phyloP scores from a whole-genome alignment of 805 yeast species.

The Maudiozyma barnettii region DNA sequence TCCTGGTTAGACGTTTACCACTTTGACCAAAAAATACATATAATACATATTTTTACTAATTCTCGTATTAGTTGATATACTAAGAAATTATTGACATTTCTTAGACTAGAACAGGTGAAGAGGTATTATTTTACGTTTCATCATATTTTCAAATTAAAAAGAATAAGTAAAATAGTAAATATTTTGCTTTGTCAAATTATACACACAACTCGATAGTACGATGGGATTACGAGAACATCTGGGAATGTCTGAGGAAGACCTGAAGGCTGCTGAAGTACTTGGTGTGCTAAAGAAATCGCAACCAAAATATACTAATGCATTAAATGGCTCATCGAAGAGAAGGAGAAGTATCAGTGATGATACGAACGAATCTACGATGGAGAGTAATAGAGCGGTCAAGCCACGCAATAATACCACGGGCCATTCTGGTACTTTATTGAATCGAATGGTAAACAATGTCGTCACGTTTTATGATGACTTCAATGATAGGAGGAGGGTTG shows the following conservation, averaged over 20 bases:
- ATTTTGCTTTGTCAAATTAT: too few relatives aligned
- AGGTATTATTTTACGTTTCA: too few relatives aligned
- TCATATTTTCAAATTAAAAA: too few relatives aligned
- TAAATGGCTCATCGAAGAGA: not conserved
- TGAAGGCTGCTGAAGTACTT: constrained; percentile 21
- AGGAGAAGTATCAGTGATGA: not conserved
- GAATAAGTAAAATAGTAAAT: too few relatives aligned
- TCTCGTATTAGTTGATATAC: not conserved
- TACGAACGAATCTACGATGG: not conserved
- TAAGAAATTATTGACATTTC: not conserved
- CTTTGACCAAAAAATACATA: not conserved
- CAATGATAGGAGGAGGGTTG: constrained; percentile 31
- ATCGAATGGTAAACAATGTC: constrained; percentile 35
- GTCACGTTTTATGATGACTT: constrained; percentile 38
- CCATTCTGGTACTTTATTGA: constrained; percentile 7
- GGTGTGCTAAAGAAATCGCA: constrained; percentile 17
- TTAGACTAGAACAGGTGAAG: not conserved
- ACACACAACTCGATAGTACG: not conserved
- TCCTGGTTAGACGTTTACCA: too few relatives aligned
- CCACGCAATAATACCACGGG: not conserved
- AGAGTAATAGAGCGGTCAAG: not conserved
- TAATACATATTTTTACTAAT: not conserved
- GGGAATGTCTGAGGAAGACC: constrained; percentile 20
- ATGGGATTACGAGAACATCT: constrained; percentile 5
- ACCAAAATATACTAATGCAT: not conserved